phyloP scores from a whole-genome alignment of 2,329 filamentous ascomycete species.

The Colletotrichum navitas region DNA sequence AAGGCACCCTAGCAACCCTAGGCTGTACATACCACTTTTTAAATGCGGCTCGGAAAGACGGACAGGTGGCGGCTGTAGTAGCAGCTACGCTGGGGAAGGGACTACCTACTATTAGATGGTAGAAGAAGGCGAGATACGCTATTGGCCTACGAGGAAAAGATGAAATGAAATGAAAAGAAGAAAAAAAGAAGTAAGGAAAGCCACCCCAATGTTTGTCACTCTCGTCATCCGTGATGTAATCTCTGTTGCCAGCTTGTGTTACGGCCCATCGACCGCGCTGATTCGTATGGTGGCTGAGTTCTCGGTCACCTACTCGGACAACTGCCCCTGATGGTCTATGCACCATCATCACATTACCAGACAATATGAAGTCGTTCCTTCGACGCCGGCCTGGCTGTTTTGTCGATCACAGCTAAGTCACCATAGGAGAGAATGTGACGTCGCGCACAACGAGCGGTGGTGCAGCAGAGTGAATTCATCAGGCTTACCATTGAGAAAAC shows the following conservation, averaged over 20 bases:
- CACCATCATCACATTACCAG: neutral
- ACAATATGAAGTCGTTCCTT: neutral
- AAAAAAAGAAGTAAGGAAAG: conserved; percentile 10
- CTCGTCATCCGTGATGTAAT: neutral
- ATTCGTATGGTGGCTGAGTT: neutral
- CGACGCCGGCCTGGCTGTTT: neutral
- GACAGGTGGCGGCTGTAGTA: neutral
- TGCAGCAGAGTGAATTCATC: neutral
- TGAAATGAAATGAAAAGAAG: conserved; percentile 24
- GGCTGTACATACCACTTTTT: conserved; percentile 40
- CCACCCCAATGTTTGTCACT: neutral
- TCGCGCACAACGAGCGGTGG: too few relatives aligned
- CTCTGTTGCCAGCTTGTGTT: neutral
- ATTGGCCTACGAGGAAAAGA: conserved; percentile 28
- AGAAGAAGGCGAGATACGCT: conserved; percentile 16
- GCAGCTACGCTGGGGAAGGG: neutral
- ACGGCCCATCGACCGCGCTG: neutral
- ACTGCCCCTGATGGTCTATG: neutral
- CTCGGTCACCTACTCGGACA: neutral
- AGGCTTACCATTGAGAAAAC: neutral
- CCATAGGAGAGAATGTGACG: too few relatives aligned
- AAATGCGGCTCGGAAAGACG: conserved; percentile 38
- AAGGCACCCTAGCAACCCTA: conserved; percentile 8
- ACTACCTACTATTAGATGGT: conserved; percentile 4
- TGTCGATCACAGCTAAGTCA: neutral